Base-by-base conservation (phyloP, 495 filamentous ascomycete species). In the Annulohypoxylon bovei region DNA sequence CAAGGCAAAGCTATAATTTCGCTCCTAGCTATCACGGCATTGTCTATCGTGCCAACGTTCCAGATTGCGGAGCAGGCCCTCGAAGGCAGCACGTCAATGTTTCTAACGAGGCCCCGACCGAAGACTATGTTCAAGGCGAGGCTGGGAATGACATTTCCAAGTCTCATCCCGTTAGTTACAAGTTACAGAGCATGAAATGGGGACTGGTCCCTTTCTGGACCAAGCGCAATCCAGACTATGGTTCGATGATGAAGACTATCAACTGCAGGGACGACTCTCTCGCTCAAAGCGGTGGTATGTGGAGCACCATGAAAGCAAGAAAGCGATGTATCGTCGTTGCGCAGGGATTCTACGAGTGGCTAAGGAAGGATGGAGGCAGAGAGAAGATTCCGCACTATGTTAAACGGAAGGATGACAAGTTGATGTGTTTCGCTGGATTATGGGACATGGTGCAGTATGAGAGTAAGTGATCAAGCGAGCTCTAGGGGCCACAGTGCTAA, bases 261-360 rank as follows among this genome's bases (percentile, higher is more conserved):
- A 99, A 99, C 77, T 97, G 94, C 77, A 90, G 95, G 22, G 94
- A 94, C 74, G 95, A 98, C 78, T 95, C 93, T 3, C 81, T 99
- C 4, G 81, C 86, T 1, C 86, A 90, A 6, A 86, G 90, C 22
- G 85, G 87, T 2, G 93, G 94, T 11, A 93, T 97, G 89, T 99
- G 95, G 95, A 90, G 86, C 25, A 86, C 84, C 12, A 97, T 98
- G 91, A 98, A 97, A 77, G 85, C 88, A 52, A 87, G 83, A 72
- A 97, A 97, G 77, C 85, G 95, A 23, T 99, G 95, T 75, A 82
- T 98, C 42, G 88, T 99, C 1, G 70, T 95, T 3, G 93, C 91
- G 12, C 89, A 97, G 78, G 95, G 95, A 2, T 99, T 98, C 79
- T 99, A 95, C 77, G 95, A 99, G 78, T 99, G 95, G 95, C 78